Conservation (phyloP, 805 yeast species). For the Lachancea lanzarotensis region DNA sequence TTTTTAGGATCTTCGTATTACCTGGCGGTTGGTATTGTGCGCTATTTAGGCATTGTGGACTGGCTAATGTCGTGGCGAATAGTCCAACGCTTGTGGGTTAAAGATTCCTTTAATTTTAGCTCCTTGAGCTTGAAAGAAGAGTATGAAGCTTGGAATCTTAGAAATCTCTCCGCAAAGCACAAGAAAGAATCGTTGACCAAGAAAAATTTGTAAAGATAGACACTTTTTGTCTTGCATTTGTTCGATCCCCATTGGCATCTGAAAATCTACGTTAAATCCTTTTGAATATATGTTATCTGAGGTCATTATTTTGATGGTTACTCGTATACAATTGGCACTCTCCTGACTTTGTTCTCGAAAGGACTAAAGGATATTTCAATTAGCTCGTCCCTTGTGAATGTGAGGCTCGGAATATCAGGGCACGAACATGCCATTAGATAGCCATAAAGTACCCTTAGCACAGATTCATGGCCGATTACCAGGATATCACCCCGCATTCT, state of each 20-base stretch:
- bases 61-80: conserved; percentile 58
- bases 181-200: not conserved
- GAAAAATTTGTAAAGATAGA: not conserved
- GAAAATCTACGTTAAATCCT: not conserved
- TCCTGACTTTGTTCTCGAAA: conserved; percentile 62
- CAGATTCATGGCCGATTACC: conserved; percentile 89
- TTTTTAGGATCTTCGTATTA: conserved; percentile 55
- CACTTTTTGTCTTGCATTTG: too few species aligned
- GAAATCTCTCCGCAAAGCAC: conserved; percentile 11
- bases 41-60: conserved; percentile 63
- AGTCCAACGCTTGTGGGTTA: conserved; percentile 44
- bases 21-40: conserved; percentile 41
- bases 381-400: conserved; percentile 74
- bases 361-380: conserved; percentile 86
- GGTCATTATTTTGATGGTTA: conserved; percentile 10
- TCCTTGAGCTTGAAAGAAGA: conserved; percentile 45
- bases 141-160: conserved; percentile 31
- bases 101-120: conserved; percentile 51
- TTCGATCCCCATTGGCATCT: not conserved
- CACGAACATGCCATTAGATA: conserved; percentile 90
- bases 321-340: conserved; percentile 34
- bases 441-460: conserved; percentile 84
- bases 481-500: conserved; percentile 81
- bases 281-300: not conserved
- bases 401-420: conserved; percentile 72